Conservation (phyloP, 208 protist species). For the Crithidia mellificae region DNA sequence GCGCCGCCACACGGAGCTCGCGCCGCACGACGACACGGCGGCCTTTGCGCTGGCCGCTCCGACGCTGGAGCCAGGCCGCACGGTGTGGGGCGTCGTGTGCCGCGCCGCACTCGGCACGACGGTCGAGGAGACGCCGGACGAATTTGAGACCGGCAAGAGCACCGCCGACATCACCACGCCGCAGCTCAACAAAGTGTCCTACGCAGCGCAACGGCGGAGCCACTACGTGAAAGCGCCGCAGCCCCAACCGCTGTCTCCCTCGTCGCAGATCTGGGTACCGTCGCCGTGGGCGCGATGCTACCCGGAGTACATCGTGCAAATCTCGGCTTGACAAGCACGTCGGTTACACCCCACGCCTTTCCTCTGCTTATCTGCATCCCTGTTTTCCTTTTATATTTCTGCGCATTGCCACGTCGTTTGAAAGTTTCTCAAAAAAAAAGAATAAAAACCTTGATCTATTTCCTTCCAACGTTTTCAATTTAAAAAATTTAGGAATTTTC, state of each 20-base stretch:
- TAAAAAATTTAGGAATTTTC: too few species aligned
- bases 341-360: too few species aligned
- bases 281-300: constrained; percentile 49
- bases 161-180: constrained; percentile 10
- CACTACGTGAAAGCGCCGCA: constrained; percentile 8
- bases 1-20: constrained; percentile 2
- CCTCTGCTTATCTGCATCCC: too few species aligned
- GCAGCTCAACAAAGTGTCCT: constrained; percentile 24
- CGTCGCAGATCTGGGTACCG: constrained; percentile 22
- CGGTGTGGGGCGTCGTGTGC: constrained; percentile 53
- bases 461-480: too few species aligned
- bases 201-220: constrained; percentile 31
- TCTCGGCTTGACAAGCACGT: constrained; percentile 1
- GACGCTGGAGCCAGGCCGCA: neutral
- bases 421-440: too few species aligned
- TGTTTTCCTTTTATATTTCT: too few species aligned
- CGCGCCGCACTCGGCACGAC: constrained; percentile 62
- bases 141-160: constrained; percentile 11
- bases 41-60: constrained; percentile 7
- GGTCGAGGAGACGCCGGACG: constrained; percentile 34
- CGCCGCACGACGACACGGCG: constrained; percentile 10
- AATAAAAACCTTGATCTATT: too few species aligned
- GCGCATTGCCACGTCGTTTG: too few species aligned
- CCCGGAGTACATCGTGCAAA: constrained; percentile 56
- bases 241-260: too few species aligned